phyloP scores from a whole-genome alignment of 177 flowering plant species.

The Vitis hybrid region DNA sequence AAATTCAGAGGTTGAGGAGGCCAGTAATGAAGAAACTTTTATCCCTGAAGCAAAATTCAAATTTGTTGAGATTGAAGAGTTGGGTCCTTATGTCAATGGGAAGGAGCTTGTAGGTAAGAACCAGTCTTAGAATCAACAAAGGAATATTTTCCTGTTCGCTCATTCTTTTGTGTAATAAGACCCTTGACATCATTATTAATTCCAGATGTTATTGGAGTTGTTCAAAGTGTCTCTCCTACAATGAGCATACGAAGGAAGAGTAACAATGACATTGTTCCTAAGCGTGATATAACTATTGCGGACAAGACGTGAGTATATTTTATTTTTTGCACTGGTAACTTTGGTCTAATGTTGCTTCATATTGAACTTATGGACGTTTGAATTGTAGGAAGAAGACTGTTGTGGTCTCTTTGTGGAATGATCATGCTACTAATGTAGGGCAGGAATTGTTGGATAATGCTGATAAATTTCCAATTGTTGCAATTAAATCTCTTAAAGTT shows the following conservation, averaged over 20 bases:
- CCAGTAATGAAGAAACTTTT: constrained; percentile 52
- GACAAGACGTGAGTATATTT: constrained; percentile 70
- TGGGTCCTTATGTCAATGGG: constrained; percentile 79
- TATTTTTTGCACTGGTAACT: not conserved
- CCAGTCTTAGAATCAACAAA: not conserved
- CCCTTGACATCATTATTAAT: not conserved
- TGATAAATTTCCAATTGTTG: constrained; percentile 73
- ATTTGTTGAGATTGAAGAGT: constrained; percentile 76
- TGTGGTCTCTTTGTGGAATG: constrained; percentile 87
- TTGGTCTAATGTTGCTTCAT: not conserved
- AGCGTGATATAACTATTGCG: constrained; percentile 93
- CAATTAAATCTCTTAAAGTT: constrained; percentile 80
- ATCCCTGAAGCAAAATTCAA: constrained; percentile 76
- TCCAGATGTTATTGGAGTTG: constrained; percentile 88
- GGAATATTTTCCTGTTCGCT: not conserved
- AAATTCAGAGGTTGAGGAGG: constrained; percentile 87
- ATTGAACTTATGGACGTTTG: constrained; percentile 2
- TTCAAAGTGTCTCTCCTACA: constrained; percentile 81
- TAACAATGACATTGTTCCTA: constrained; percentile 77
- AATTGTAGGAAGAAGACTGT: constrained; percentile 83
- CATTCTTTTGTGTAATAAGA: not conserved
- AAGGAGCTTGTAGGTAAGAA: constrained; percentile 75
- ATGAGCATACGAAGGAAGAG: constrained; percentile 77
- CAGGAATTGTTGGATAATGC: constrained; percentile 78
- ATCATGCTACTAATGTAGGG: constrained; percentile 73